Evolutionary conservation across 169 alveolate species (phyloP), one percentile per base, ranked within the genome.

Genomic region (Babesia gibsoni): DNA sequence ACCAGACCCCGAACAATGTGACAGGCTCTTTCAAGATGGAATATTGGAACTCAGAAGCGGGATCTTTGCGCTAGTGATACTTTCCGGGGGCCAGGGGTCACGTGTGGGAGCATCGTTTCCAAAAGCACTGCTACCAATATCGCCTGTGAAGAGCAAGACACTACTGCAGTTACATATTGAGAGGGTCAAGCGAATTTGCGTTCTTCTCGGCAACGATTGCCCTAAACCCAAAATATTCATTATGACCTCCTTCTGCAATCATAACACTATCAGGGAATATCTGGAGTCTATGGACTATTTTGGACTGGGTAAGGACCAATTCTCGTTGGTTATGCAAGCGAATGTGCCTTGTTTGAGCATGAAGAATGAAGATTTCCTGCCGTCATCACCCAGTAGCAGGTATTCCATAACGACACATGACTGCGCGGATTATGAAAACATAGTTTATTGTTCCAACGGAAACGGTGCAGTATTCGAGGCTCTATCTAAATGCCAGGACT

Each of bases 11-110:
- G 50, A 10, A 3, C 57, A 75, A 22, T 10, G 53, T 23, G 20
- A 27, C 27, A 12, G 4, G 23, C 73, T 70, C 10, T 39, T 43
- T 32, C 48, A 57, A 1, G 20, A 37, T 16, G 87, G 81, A 10
- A 5, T 65, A 20, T 36, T 49, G 39, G 23, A 42, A 37, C 58
- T 87, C 63, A 52, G 52, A 22, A 53, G 30, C 32, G 82, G 87
- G 36, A 59, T 73, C 35, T 82, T 49, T 9, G 84, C 89, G 29
- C 75, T 87, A 37, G 53, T 87, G 52, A 72, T 87, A 39, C 83
- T 87, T 49, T 79, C 92, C 23, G 92, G 92, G 20, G 92, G 92
- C 5, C 68, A 63, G 46, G 88, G 88, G 4, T 72, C 89, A 30
- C 32, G 92, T 6, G 57, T 87, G 35, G 87, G 87, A 5, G 37